Evolutionary conservation across 306 rosid genomes (phyloP), one percentile per base, ranked within the genome.

Genomic region (Datisca glomerata): DNA sequence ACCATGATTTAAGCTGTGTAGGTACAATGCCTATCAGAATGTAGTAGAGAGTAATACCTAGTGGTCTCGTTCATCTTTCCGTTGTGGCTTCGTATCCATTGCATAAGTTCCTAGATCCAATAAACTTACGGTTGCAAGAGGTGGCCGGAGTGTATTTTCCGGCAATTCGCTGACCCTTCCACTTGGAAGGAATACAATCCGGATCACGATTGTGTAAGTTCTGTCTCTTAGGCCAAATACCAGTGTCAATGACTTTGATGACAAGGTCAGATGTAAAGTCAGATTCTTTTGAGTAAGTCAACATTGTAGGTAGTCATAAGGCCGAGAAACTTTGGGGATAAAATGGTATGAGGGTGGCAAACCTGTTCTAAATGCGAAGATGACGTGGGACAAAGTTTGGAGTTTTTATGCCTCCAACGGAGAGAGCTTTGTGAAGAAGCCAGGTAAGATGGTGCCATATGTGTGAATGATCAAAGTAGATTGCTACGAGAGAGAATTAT

Each of bases 221-320:
- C 40, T 75, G 57, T 7, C 85, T 44, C 72, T 81, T 91, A 4
- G 96, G 93, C 86, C 83, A 81, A 35, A 86, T 70, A 7, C 96
- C 96, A 2, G 96, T 86, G 39, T 86, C 96, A 19, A 86, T 70
- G 4, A 86, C 93, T 5, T 91, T 93, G 8, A 86, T 78, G 3
- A 86, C 96, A 2, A 86, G 93, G 72, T 86, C 96, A 1, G 96
- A 81, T 4, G 93, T 93, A 34, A 72, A 86, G 68, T 78, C 86
- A 1, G 96, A 71, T 38, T 86, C 93, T 38, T n/a, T 70, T 81
- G 12, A 86, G 89, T 10, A 86, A 63, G 1, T 91, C 96, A 3
- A 82, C 60, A 1, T 60, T 57, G 43, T 58, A 78, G n/a, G 83
- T 59, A n/a, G 71, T 75, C 45, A 31, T 61, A 1, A 86, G 74